Evolutionary conservation across 2,329 filamentous ascomycete genomes (phyloP), one percentile per base, ranked within the genome.

Genomic region (Aspergillus floridensis): DNA sequence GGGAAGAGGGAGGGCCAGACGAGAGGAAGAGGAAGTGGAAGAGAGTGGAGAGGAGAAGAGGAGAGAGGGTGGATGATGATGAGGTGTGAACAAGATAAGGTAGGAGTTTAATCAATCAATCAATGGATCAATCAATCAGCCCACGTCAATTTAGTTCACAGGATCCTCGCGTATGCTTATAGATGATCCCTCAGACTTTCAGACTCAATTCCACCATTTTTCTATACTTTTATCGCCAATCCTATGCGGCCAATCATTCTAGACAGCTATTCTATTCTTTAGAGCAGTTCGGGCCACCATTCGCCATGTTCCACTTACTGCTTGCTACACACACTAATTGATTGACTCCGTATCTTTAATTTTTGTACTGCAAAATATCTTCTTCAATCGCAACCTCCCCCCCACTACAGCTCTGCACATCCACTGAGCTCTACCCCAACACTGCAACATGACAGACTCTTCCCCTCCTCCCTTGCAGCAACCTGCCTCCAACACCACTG

Each of bases 401-500:
- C 6, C 6, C 16, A 19, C 26, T 19, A 2, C 38, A 41, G 16
- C 16, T 41, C 38, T 41, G 1, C 5, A 12, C 38, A 19, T 12
- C n/a, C n/a, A 44, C 19, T 44, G n/a, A 44, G 14, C 16, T 8
- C 14, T 2, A 19, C 14, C 38, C 14, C 38, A 19, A 44, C 14
- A n/a, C 38, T 8, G 38, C 38, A 44, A 44, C 14, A 44, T 44
- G 31, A 22, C 14, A 50, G 49, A 50, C 14, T 50, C 26, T 65
- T 29, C 29, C 66, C 69, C 67, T 0, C 57, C 4, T 50, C 57
- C n/a, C 16, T 44, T 44, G 38, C 70, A 73, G 56, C 59, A 62
- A 5, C 71, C 72, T 8, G 56, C 66, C 24, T 76, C 76, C 5
- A 58, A 63, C 22, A 70, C 65, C 5, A 78, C 75, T 3, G 63